Evolutionary conservation across 2,329 filamentous ascomycete species (phyloP).

Genomic region (Fusarium virguliforme): DNA sequence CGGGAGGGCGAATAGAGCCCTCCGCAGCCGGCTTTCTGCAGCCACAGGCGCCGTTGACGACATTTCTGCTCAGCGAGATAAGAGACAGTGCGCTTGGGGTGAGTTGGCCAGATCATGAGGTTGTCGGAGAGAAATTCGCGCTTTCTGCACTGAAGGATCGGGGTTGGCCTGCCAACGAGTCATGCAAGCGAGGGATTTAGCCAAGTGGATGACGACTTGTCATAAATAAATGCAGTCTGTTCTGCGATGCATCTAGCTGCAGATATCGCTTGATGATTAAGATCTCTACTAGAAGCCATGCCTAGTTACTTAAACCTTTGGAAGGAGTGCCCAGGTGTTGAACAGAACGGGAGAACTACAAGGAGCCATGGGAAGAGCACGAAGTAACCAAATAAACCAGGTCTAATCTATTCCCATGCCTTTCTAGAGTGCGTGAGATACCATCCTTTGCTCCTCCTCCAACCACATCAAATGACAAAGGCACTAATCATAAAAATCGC

Average conservation of each 20-base stretch:
- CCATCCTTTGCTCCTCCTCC: not conserved
- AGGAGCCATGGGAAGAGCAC: not conserved
- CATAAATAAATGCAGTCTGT: not conserved
- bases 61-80: conserved; percentile 8
- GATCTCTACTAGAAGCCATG: not conserved
- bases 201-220: not conserved
- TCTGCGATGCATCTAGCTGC: not conserved
- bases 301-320: not conserved
- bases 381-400: not conserved
- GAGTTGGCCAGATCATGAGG: not conserved
- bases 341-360: not conserved
- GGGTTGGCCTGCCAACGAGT: conserved; percentile 8
- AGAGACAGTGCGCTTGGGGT: not conserved
- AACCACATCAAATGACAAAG: not conserved
- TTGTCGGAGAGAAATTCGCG: conserved; percentile 6
- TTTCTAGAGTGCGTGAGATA: conserved; percentile 6
- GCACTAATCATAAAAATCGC: conserved; percentile 18
- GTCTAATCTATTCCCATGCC: not conserved
- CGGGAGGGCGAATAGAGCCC: conserved; percentile 42
- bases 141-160: not conserved
- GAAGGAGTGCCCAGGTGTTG: not conserved
- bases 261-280: not conserved
- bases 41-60: not conserved
- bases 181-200: conserved; percentile 8
- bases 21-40: conserved; percentile 21